These are phyloP conservation scores for Crinitomyces ghanaensis DNA, from an alignment of 805 yeast species.

Conservation along the genomic window DNA sequence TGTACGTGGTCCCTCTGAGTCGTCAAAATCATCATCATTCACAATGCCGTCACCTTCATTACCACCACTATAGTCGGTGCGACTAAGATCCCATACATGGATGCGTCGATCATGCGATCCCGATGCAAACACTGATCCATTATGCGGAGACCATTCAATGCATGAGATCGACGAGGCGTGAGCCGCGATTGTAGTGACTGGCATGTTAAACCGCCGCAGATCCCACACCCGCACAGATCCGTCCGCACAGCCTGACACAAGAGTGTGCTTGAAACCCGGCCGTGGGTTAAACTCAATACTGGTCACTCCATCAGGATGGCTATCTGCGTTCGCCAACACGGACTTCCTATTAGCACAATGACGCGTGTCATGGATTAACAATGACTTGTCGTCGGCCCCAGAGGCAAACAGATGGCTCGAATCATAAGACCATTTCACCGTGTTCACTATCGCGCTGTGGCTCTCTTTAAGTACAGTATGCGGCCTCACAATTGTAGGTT, in stretches of 20 bases:
- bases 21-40: conserved; percentile 34
- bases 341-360: conserved; percentile 33
- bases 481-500: conserved; percentile 21
- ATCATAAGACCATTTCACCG: conserved; percentile 44
- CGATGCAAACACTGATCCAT: conserved; percentile 45
- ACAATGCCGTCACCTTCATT: conserved; percentile 41
- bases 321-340: conserved; percentile 9
- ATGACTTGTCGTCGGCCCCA: conserved; percentile 54
- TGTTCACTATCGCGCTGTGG: conserved; percentile 56
- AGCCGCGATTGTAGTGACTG: conserved; percentile 56
- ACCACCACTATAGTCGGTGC: conserved; percentile 39
- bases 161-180: conserved; percentile 48
- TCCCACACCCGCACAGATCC: conserved; percentile 64
- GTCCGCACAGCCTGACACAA: conserved; percentile 74
- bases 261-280: conserved; percentile 38
- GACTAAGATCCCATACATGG: conserved; percentile 61
- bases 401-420: conserved; percentile 47
- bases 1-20: conserved; percentile 59
- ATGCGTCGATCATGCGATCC: conserved; percentile 60
- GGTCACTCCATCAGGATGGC: conserved; percentile 36
- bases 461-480: conserved; percentile 28
- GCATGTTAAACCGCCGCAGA: conserved; percentile 46
- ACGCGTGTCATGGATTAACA: conserved; percentile 54
- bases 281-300: conserved; percentile 50
- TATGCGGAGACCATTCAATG: conserved; percentile 42